Evolutionary conservation across 108 stramenopile genomes (phyloP).

Genomic region (Mediolabrus comicus): DNA sequence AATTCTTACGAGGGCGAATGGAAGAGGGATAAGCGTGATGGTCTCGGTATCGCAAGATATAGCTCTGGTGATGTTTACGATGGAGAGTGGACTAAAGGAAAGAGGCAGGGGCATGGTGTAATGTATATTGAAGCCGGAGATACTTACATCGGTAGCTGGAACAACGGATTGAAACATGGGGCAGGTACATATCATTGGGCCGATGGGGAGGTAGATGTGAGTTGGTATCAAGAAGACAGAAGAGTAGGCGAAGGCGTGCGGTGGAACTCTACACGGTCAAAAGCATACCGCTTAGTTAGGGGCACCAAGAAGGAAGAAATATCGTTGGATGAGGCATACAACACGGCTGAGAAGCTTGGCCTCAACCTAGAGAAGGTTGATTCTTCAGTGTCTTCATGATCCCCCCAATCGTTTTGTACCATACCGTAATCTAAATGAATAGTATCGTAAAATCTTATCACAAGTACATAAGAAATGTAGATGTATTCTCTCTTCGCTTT

Average conservation of each 20-base stretch:
- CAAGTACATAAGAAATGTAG: no score
- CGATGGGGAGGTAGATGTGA: conserved; percentile 52
- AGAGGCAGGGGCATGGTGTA: conserved; percentile 44
- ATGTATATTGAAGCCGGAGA: conserved; percentile 53
- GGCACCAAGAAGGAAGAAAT: conserved; percentile 45
- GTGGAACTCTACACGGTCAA: conserved; percentile 37
- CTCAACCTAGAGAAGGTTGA: conserved; percentile 39
- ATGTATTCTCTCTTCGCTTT: background rate
- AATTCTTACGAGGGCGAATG: conserved; percentile 54
- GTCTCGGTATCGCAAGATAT: conserved; percentile 44
- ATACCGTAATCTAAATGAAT: no score
- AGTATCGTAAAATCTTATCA: no score
- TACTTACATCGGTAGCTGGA: conserved; percentile 47
- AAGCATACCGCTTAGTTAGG: conserved; percentile 32
- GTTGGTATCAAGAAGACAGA: conserved; percentile 48
- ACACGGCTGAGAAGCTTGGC: conserved; percentile 37
- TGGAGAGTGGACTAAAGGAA: conserved; percentile 39
- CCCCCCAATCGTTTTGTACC: background rate
- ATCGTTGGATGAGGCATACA: conserved; percentile 38
- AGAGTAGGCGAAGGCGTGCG: conserved; percentile 42
- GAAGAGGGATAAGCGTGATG: conserved; percentile 52
- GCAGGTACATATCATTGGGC: conserved; percentile 52
- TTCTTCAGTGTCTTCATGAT: background rate
- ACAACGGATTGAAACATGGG: conserved; percentile 48
- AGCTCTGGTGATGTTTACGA: conserved; percentile 53